Base-by-base conservation (phyloP, 139 green algal species). In the Auxenochlorella pyrenoidosa region DNA sequence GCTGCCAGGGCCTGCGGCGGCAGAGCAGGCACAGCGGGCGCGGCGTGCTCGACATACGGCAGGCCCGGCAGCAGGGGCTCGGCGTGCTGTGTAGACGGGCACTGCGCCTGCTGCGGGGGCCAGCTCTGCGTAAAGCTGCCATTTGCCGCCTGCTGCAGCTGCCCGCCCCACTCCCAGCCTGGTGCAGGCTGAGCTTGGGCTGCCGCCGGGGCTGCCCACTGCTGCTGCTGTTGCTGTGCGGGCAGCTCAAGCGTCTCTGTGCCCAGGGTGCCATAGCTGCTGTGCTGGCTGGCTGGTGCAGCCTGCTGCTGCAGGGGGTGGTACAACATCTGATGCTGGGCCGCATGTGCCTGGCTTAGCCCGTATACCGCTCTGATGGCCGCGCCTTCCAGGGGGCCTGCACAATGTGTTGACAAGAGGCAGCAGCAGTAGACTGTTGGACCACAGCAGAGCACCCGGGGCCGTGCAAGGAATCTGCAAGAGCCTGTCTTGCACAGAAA, bases 11-110 rank as follows among this genome's bases (percentile, higher is more conserved):
- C 34, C 70, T 43, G 70, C 36, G 28, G 70, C 70, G 38, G 72
- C 40, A 79, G 22, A 12, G n/a, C 70, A 44, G 41, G 30, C n/a
- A 32, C 66, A 40, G 13, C 66, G 5, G 32, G 28, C 16, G 5
- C n/a, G 1, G 66, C 66, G 10, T 76, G 73, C 73, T 79, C 73
- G 5, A 79, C 21, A 41, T 34, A 79, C 19, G 73, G 40, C 73
- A 79, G 73, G 10, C 73, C 73, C 10, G 73, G 73, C 41, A 79
- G 73, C 73, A 79, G 40, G 19, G 73, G 73, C 73, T 36, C 73
- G 3, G 22, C 40, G 2, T 24, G 73, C 6, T 34, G 30, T 15
- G 32, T 30, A 6, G 47, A 10, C 47, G 47, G 47, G 10, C 10
- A 54, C 32, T 40, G 30, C 66, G 12, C 8, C n/a, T 28, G n/a